phyloP scores from a whole-genome alignment of 495 filamentous ascomycete species.

The Oleoguttula mirabilis region DNA sequence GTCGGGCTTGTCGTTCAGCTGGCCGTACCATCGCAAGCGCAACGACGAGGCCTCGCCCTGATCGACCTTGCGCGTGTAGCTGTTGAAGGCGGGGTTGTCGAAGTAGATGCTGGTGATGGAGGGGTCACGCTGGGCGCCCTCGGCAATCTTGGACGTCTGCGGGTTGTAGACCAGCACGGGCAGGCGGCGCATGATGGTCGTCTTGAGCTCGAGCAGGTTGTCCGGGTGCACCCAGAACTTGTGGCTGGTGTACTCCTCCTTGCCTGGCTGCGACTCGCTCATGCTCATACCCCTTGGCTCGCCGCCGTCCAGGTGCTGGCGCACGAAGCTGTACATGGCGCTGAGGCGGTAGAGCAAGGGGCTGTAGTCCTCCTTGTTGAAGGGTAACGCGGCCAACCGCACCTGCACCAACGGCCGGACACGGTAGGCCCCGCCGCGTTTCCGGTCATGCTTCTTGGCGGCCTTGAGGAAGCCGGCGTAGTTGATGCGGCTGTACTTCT shows the following conservation, averaged over 20 bases:
- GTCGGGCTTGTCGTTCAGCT: conserved; percentile 62
- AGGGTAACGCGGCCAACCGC: conserved; percentile 70
- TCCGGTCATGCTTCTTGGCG: conserved; percentile 95
- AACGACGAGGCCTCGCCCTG: conserved; percentile 72
- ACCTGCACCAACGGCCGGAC: conserved; percentile 85
- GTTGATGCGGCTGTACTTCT: conserved; percentile 91
- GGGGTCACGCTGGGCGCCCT: conserved; percentile 66
- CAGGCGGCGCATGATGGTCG: conserved; percentile 76
- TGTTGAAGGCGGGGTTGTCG: conserved; percentile 69
- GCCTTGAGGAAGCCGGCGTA: conserved; percentile 97
- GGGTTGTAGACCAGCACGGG: conserved; percentile 90
- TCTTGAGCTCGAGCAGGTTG: conserved; percentile 92
- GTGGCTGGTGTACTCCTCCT: conserved; percentile 70
- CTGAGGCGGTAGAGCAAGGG: conserved; percentile 82
- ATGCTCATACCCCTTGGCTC: conserved; percentile 14
- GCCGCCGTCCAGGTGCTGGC: conserved; percentile 60
- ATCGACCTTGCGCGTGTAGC: conserved; percentile 77
- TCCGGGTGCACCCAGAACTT: conserved; percentile 98
- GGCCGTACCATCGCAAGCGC: conserved; percentile 82
- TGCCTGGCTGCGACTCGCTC: conserved; percentile 31
- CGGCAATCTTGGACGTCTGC: conserved; percentile 62
- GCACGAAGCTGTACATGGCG: conserved; percentile 88
- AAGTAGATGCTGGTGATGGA: conserved; percentile 94
- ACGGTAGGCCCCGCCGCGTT: conserved; percentile 63
- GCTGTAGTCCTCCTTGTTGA: conserved; percentile 92